Conservation (phyloP, 768 basidiomycete species). For the Tricholoma sp. region DNA sequence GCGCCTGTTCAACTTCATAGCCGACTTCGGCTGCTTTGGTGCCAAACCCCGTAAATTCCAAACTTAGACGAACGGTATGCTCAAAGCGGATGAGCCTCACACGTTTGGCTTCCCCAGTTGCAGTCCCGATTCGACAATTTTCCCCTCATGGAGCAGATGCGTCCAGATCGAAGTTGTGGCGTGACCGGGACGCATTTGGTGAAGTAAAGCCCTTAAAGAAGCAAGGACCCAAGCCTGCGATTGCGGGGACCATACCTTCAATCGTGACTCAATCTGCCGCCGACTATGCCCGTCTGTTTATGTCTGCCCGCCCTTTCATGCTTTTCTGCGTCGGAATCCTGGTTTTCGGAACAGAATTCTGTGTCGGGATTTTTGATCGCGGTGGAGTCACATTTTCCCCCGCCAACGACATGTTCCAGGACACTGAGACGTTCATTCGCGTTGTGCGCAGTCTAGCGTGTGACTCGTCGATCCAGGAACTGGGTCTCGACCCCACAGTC, state of each 20-base stretch:
- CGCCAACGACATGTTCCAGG: slow-evolving; percentile 15
- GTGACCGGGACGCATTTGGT: slow-evolving; percentile 8
- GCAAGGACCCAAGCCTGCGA: slow-evolving; percentile 10
- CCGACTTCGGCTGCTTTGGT: slow-evolving; percentile 6
- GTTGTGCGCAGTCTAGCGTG: slow-evolving; percentile 18
- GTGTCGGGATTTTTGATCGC: slow-evolving; percentile 26
- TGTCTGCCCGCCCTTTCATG: slow-evolving; percentile 22
- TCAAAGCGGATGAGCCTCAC: slow-evolving; percentile 1
- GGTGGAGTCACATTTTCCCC: slow-evolving; percentile 21
- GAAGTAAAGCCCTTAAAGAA: slow-evolving; percentile 10
- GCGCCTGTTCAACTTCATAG: slow-evolving; percentile 7
- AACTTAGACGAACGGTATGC: background rate
- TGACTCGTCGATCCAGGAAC: slow-evolving; percentile 11
- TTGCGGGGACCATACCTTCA: background rate
- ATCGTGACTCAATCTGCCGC: slow-evolving; percentile 15
- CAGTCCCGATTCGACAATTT: slow-evolving; percentile 10
- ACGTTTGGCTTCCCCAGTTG: slow-evolving; percentile 11
- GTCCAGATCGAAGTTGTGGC: slow-evolving; percentile 2
- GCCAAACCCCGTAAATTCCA: slow-evolving; percentile 1
- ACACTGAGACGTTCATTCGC: slow-evolving; percentile 18
- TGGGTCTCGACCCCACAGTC: slow-evolving; percentile 15
- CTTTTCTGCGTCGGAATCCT: slow-evolving; percentile 24
- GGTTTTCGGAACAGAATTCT: slow-evolving; percentile 12
- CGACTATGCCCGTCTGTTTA: slow-evolving; percentile 22
- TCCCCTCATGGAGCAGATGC: background rate